Percentiles rank a stretch among this genome's conserved stretches.
Evolutionary conservation across 2,329 filamentous ascomycete genomes (phyloP).

Genomic region (Keithomyces neogunnii): DNA sequence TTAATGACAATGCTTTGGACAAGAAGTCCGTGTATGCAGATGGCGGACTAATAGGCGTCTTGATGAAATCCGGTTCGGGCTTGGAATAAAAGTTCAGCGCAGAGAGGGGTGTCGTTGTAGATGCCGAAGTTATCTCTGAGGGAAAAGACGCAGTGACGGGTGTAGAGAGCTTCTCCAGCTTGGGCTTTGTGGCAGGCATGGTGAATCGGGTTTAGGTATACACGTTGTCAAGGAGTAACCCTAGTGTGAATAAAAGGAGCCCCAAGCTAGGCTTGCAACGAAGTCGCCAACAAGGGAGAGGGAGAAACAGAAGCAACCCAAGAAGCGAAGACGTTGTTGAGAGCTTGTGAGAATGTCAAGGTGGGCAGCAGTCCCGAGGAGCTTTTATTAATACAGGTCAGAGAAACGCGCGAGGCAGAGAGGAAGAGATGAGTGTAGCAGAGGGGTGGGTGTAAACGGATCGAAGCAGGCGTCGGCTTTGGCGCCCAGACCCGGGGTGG

Average conservation of each 20-base stretch:
- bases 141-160: constrained; percentile 55
- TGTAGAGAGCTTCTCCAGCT: constrained; percentile 53
- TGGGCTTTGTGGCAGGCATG: constrained; percentile 49
- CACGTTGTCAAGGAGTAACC: not conserved
- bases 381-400: constrained; percentile 8
- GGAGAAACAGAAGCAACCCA: not conserved
- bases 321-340: constrained; percentile 2
- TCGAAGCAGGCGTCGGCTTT: constrained; percentile 7
- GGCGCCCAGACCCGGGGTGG: constrained; percentile 6
- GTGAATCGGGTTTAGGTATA: constrained; percentile 15
- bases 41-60: constrained; percentile 88
- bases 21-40: constrained; percentile 89
- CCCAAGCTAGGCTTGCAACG: not conserved
- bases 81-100: constrained; percentile 30
- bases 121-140: constrained; percentile 52
- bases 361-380: constrained; percentile 5
- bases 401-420: constrained; percentile 8
- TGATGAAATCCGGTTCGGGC: constrained; percentile 49
- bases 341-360: not conserved
- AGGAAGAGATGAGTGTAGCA: constrained; percentile 1
- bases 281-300: not conserved
- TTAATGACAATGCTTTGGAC: constrained; percentile 64
- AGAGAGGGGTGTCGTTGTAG: constrained; percentile 60
- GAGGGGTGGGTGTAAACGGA: constrained; percentile 2
- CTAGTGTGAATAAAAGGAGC: not conserved